phyloP scores from a whole-genome alignment of 805 yeast genomes.

The Cyberlindnera galapagoensis region DNA sequence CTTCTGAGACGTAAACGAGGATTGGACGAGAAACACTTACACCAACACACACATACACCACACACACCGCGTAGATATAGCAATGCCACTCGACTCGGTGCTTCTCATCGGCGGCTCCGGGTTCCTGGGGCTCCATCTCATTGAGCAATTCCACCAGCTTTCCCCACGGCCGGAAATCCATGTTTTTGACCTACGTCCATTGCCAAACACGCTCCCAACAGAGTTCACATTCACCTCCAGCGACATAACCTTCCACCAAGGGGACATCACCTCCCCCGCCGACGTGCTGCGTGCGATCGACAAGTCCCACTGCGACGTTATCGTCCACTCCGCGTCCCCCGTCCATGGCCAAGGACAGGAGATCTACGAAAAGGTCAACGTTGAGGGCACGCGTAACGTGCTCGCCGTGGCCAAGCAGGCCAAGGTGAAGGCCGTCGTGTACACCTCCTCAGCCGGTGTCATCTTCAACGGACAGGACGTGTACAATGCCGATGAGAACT shows the following conservation, averaged over 20 bases:
- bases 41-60: too few relatives aligned
- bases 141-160: constrained; percentile 71
- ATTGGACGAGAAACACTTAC: too few relatives aligned
- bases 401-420: constrained; percentile 53
- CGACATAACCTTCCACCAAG: constrained; percentile 58
- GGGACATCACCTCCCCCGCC: constrained; percentile 72
- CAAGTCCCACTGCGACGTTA: constrained; percentile 55
- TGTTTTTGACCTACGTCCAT: constrained; percentile 87
- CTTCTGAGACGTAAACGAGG: too few relatives aligned
- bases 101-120: constrained; percentile 95
- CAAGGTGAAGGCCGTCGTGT: constrained; percentile 62
- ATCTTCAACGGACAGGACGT: constrained; percentile 93
- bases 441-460: constrained; percentile 97
- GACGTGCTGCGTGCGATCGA: constrained; percentile 64
- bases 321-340: constrained; percentile 96
- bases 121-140: constrained; percentile 84
- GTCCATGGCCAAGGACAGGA: constrained; percentile 81
- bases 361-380: constrained; percentile 84
- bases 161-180: constrained; percentile 66
- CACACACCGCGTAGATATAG: too few relatives aligned
- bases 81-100: constrained; percentile 34
- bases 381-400: constrained; percentile 77
- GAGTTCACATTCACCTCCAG: constrained; percentile 68
- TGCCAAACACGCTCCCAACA: constrained; percentile 64
- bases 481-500: constrained; percentile 85